Conservation (phyloP, 768 basidiomycete genomes). For the Suillus decipiens region DNA sequence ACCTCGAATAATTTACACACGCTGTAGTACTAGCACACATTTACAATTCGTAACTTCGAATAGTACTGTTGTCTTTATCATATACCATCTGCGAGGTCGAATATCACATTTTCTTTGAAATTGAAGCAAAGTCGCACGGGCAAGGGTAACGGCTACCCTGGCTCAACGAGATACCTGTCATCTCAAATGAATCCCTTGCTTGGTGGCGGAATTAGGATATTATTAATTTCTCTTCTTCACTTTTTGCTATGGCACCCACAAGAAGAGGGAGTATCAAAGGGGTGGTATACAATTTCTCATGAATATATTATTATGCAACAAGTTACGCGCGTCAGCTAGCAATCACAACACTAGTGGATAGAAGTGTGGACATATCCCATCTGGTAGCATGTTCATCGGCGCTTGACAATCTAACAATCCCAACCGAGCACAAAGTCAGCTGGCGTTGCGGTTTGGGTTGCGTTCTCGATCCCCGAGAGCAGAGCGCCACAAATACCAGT, state of each 20-base stretch:
- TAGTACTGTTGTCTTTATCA: neutral
- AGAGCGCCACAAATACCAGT: constrained; percentile 65
- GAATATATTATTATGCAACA: neutral
- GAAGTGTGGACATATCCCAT: neutral
- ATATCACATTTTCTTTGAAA: neutral
- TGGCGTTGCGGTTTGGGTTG: constrained; percentile 15
- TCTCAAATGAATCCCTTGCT: too few relatives aligned
- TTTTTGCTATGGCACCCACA: neutral
- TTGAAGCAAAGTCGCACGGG: neutral
- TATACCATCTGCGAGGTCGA: neutral
- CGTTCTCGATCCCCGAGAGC: constrained; percentile 28
- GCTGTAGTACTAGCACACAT: neutral
- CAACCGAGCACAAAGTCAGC: constrained; percentile 66
- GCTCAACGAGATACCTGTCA: neutral
- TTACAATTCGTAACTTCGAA: neutral
- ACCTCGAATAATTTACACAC: neutral
- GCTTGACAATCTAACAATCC: constrained; percentile 57
- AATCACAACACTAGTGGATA: neutral
- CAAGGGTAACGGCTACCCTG: too few relatives aligned
- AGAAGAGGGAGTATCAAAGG: neutral
- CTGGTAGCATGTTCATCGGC: neutral
- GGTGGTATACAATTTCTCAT: neutral
- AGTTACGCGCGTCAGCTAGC: neutral
- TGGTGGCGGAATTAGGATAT: neutral
- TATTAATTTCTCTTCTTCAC: neutral